Conservation (phyloP, 306 rosid genomes). For the Glycine tomentella region DNA sequence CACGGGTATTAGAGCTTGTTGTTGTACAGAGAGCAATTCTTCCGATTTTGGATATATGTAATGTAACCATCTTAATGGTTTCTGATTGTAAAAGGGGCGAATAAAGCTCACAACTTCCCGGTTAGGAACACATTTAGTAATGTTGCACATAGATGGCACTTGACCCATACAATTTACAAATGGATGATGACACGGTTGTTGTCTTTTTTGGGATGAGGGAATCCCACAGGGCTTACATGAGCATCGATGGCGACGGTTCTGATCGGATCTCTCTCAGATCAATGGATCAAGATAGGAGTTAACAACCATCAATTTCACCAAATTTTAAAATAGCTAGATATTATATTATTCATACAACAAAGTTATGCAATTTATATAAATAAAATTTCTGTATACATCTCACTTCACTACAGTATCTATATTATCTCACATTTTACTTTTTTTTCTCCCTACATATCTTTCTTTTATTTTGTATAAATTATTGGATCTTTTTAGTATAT, state of each 20-base stretch:
- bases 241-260: slow-evolving; percentile 66
- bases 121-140: slow-evolving; percentile 55
- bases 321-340: background rate
- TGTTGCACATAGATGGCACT: slow-evolving; percentile 46
- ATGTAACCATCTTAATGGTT: slow-evolving; percentile 27
- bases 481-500: background rate
- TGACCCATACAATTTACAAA: slow-evolving; percentile 52
- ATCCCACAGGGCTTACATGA: slow-evolving; percentile 52
- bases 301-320: slow-evolving; percentile 58
- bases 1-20: too few relatives aligned
- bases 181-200: slow-evolving; percentile 48
- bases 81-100: slow-evolving; percentile 48
- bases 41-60: background rate
- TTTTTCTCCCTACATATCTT: too few relatives aligned
- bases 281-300: slow-evolving; percentile 42
- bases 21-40: too few relatives aligned
- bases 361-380: background rate
- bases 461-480: background rate
- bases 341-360: background rate
- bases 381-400: background rate
- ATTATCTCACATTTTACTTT: background rate
- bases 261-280: slow-evolving; percentile 48
- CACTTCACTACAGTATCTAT: background rate
- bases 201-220: slow-evolving; percentile 68
- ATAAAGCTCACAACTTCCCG: slow-evolving; percentile 47